phyloP scores from a whole-genome alignment of 768 basidiomycete genomes.

The Suillus hirtellus region DNA sequence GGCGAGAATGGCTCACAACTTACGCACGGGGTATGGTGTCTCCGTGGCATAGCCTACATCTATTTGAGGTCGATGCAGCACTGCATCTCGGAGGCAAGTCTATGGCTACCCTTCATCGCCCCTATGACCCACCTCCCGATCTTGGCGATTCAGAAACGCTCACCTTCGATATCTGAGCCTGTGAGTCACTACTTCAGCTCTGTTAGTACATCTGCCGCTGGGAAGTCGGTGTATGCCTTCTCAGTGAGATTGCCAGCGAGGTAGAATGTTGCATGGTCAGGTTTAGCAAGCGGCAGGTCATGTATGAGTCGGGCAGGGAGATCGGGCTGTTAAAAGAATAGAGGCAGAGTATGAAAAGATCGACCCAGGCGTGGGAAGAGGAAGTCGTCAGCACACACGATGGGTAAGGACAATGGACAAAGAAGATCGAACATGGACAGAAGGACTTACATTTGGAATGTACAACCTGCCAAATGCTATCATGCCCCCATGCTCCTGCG shows the following conservation, averaged over 20 bases:
- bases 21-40: not conserved
- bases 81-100: not conserved
- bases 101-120: not conserved
- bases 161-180: not conserved
- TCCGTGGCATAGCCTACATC: not conserved
- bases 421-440: no score
- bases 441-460: slow-evolving; percentile 9
- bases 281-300: slow-evolving; percentile 26
- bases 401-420: not conserved
- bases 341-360: not conserved
- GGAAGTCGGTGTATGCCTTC: slow-evolving; percentile 35
- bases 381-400: not conserved
- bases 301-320: slow-evolving; percentile 33
- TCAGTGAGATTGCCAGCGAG: slow-evolving; percentile 22
- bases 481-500: slow-evolving; percentile 9
- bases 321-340: slow-evolving; percentile 30
- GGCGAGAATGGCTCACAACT: not conserved
- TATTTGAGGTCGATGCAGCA: not conserved
- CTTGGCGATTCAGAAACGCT: not conserved
- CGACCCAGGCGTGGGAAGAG: not conserved
- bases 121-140: not conserved
- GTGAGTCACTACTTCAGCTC: not conserved
- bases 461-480: slow-evolving; percentile 13
- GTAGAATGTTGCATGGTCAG: slow-evolving; percentile 32
- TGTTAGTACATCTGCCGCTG: slow-evolving; percentile 18